These are phyloP conservation scores for Colletotrichum sp. DNA, from an alignment of 2,329 filamentous ascomycete species.

Conservation along the genomic window DNA sequence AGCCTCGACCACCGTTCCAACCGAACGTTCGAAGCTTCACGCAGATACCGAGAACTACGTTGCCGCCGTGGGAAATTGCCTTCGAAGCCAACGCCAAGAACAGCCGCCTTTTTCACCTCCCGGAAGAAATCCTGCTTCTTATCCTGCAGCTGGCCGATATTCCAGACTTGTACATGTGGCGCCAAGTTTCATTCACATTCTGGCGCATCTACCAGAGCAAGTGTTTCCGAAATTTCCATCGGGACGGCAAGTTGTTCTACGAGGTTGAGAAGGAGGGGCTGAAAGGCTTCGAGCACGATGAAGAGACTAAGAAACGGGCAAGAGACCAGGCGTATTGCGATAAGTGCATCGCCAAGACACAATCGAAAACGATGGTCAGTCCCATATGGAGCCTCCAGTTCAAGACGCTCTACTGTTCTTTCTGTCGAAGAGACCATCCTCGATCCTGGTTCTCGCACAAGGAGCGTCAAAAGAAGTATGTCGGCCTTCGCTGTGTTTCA, in stretches of 20 bases:
- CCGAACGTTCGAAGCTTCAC: fast-evolving
- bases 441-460: neutral
- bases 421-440: neutral
- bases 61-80: neutral
- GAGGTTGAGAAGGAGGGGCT: neutral
- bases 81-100: neutral
- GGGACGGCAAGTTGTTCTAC: neutral
- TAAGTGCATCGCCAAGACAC: neutral
- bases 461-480: neutral
- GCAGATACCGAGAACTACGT: fast-evolving
- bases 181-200: neutral
- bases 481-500: neutral
- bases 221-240: neutral
- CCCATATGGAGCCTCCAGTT: neutral
- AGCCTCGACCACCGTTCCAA: neutral
- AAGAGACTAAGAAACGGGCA: neutral
- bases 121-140: neutral
- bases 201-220: neutral
- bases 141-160: neutral
- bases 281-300: neutral
- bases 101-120: neutral
- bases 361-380: neutral
- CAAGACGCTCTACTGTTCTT: neutral
- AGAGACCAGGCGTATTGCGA: neutral
- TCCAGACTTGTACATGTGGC: neutral